phyloP scores from a whole-genome alignment of 2,329 filamentous ascomycete species.

The Alternaria rosae region DNA sequence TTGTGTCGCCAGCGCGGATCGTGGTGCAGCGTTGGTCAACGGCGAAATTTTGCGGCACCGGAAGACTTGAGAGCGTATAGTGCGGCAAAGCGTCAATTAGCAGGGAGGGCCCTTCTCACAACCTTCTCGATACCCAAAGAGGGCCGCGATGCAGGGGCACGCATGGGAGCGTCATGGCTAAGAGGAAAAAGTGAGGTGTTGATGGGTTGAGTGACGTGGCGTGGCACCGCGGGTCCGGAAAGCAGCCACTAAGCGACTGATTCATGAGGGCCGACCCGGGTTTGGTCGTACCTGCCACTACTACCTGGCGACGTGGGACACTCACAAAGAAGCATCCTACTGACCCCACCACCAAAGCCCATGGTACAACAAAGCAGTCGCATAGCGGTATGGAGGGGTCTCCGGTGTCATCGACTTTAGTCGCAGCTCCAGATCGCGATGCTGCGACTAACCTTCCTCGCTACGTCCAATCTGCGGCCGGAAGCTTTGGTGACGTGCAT shows the following conservation, averaged over 20 bases:
- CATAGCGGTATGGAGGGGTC: constrained; percentile 14
- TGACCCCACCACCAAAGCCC: constrained; percentile 19
- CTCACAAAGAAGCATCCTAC: constrained; percentile 18
- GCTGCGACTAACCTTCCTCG: constrained; percentile 8
- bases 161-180: constrained; percentile 28
- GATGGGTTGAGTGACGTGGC: constrained; percentile 43
- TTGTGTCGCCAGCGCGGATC: constrained; percentile 31
- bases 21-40: constrained; percentile 37
- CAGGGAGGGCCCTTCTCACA: constrained; percentile 27
- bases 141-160: constrained; percentile 39
- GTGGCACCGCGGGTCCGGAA: constrained; percentile 22
- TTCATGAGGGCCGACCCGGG: constrained; percentile 31
- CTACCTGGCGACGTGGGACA: constrained; percentile 36
- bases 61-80: constrained; percentile 31
- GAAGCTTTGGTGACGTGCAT: constrained; percentile 38
- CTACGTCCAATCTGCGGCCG: constrained; percentile 15
- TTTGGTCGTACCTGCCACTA: constrained; percentile 23
- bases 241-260: constrained; percentile 16
- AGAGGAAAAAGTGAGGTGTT: constrained; percentile 25
- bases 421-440: constrained; percentile 15
- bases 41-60: constrained; percentile 19
- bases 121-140: constrained; percentile 29
- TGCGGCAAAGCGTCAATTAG: constrained; percentile 24
- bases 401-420: constrained; percentile 10
- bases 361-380: constrained; percentile 23